Conservation (phyloP, 176 grass and related monocot genomes). For the Ensete ventricosum region DNA sequence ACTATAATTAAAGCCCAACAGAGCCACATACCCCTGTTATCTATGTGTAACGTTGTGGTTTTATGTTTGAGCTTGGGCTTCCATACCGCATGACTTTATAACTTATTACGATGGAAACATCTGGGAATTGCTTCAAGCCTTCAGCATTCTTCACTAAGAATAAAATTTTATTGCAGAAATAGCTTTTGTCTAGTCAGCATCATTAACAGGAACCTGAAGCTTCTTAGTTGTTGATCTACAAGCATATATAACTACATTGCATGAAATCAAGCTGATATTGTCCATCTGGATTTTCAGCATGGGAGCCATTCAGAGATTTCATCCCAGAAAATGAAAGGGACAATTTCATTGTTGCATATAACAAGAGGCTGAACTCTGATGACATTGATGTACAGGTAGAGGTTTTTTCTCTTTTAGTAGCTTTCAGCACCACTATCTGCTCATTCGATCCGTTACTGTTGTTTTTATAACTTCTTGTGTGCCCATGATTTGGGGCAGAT, state of each 20-base stretch:
- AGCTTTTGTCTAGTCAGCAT: neutral
- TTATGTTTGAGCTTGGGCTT: neutral
- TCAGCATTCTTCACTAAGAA: neutral
- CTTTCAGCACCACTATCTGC: neutral
- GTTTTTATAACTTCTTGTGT: neutral
- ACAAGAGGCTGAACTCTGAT: slow-evolving; percentile 71
- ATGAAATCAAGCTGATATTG: slow-evolving; percentile 2
- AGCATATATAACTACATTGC: neutral
- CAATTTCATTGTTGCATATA: slow-evolving; percentile 69
- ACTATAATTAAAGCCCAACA: neutral
- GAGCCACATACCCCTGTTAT: neutral
- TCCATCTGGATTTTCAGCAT: slow-evolving; percentile 38
- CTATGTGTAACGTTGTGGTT: neutral
- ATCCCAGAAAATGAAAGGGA: slow-evolving; percentile 82
- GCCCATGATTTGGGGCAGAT: neutral
- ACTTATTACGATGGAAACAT: neutral
- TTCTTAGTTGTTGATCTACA: neutral
- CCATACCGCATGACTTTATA: neutral
- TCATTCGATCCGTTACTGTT: neutral
- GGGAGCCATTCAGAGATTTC: slow-evolving; percentile 85
- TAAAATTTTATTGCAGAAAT: neutral
- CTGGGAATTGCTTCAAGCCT: neutral
- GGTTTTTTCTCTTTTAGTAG: slow-evolving; percentile 4
- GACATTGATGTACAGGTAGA: slow-evolving; percentile 52
- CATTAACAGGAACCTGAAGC: neutral